Evolutionary conservation across 2,329 filamentous ascomycete species (phyloP).

Genomic region (Orbilia oligospora): DNA sequence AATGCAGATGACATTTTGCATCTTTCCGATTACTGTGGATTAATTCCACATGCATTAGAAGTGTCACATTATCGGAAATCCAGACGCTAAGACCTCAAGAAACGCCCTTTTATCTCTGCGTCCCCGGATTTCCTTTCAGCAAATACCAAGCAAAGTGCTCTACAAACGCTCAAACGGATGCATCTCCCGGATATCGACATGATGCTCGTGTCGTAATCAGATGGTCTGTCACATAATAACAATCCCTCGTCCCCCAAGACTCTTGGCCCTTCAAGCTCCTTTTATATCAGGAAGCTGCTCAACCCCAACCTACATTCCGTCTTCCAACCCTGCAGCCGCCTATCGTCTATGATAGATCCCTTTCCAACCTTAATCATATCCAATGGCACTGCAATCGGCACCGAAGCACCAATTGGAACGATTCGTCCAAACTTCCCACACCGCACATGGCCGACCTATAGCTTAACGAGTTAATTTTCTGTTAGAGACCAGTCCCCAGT

Average conservation of each 20-base stretch:
- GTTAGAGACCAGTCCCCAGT: constrained; percentile 18
- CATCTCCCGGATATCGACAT: constrained; percentile 31
- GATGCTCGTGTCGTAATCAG: constrained; percentile 35
- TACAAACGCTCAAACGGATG: constrained; percentile 27
- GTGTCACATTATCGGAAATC: constrained; percentile 41
- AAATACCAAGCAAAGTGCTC: constrained; percentile 26
- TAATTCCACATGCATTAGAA: constrained; percentile 5
- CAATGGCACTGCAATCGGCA: constrained; percentile 32
- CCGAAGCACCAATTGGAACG: constrained; percentile 21
- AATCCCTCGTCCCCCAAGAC: constrained; percentile 40
- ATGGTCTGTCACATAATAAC: constrained; percentile 23
- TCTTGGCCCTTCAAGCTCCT: constrained; percentile 56
- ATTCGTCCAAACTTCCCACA: constrained; percentile 26
- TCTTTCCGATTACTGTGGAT: background rate
- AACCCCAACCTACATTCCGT: constrained; percentile 47
- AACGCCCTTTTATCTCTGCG: constrained; percentile 4
- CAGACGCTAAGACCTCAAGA: constrained; percentile 6
- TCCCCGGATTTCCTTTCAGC: constrained; percentile 30
- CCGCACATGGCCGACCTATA: constrained; percentile 6
- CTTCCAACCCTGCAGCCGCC: constrained; percentile 51
- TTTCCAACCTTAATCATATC: constrained; percentile 31
- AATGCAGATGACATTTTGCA: background rate
- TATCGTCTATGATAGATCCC: constrained; percentile 47
- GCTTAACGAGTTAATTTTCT: constrained; percentile 21
- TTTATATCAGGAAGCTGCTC: constrained; percentile 58